phyloP scores from a whole-genome alignment of 2,329 filamentous ascomycete species.

The Cyphellophora europaea region DNA sequence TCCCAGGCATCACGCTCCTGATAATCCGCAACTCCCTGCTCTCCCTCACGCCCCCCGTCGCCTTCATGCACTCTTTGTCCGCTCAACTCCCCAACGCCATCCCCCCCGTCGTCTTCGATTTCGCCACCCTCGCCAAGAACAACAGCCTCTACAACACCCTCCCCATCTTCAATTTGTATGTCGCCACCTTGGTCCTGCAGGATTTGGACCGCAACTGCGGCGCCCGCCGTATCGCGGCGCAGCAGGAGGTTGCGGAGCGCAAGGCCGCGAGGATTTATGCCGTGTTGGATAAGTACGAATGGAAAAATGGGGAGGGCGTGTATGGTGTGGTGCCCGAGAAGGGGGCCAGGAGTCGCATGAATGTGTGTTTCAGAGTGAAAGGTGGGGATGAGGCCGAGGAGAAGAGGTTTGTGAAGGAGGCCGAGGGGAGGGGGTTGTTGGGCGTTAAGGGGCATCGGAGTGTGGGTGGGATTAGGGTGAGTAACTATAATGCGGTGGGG shows the following conservation, averaged over 20 bases:
- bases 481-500: conserved; percentile 81
- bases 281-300: conserved; percentile 63
- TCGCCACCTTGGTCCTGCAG: conserved; percentile 81
- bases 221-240: conserved; percentile 61
- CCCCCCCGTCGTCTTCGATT: conserved; percentile 67
- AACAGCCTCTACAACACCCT: conserved; percentile 94
- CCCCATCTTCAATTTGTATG: conserved; percentile 87
- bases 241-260: conserved; percentile 61
- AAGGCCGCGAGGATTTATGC: conserved; percentile 73
- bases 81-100: conserved; percentile 48
- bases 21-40: conserved; percentile 76
- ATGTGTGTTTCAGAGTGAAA: conserved; percentile 80
- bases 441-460: conserved; percentile 84
- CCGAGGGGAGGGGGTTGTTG: conserved; percentile 57
- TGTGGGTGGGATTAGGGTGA: conserved; percentile 76
- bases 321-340: conserved; percentile 74
- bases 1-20: conserved; percentile 75
- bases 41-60: conserved; percentile 54
- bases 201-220: conserved; percentile 52
- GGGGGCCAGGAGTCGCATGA: conserved; percentile 75
- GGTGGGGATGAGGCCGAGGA: conserved; percentile 42
- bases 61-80: conserved; percentile 62
- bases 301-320: no score
- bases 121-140: conserved; percentile 79
- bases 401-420: conserved; percentile 68